These are phyloP conservation scores for Podaxis mareebaensis DNA, from an alignment of 768 basidiomycete genomes.

Conservation along the genomic window DNA sequence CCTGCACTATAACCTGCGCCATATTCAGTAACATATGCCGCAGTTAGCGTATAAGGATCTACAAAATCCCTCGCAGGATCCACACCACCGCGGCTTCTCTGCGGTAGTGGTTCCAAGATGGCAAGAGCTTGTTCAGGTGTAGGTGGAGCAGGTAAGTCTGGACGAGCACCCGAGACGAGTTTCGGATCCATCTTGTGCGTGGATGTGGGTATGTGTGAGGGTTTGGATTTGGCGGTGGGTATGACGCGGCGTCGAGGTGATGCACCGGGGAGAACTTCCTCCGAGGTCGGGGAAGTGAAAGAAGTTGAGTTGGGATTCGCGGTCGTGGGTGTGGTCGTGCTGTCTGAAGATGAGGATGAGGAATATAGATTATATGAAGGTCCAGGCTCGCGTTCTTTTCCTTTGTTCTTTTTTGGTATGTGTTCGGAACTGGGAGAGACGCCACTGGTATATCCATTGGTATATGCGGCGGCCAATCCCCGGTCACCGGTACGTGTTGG, in stretches of 20 bases:
- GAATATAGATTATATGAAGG: conserved; percentile 14
- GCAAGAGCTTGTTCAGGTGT: conserved; percentile 20
- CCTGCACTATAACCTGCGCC: conserved; percentile 28
- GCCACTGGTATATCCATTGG: conserved; percentile 1
- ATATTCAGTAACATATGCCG: conserved; percentile 26
- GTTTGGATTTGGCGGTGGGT: conserved; percentile 10
- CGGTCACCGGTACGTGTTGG: neutral
- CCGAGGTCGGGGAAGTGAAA: neutral
- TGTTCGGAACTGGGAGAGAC: neutral
- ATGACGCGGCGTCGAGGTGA: conserved; percentile 9
- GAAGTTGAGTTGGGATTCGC: neutral
- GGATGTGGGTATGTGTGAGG: neutral
- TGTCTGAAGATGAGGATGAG: neutral
- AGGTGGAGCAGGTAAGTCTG: conserved; percentile 19
- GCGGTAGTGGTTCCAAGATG: neutral
- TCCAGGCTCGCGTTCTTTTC: conserved; percentile 16
- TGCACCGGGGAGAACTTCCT: conserved; percentile 10
- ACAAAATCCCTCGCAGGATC: conserved; percentile 19
- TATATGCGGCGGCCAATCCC: neutral
- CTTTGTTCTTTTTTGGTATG: conserved; percentile 15
- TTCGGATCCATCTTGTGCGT: neutral
- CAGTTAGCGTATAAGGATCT: conserved; percentile 27
- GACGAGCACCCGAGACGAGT: conserved; percentile 6
- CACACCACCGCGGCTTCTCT: neutral
- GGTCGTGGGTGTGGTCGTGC: neutral